Base-by-base conservation (phyloP, 1,284 basidiomycete species). In the Rhodotorula sp. region DNA sequence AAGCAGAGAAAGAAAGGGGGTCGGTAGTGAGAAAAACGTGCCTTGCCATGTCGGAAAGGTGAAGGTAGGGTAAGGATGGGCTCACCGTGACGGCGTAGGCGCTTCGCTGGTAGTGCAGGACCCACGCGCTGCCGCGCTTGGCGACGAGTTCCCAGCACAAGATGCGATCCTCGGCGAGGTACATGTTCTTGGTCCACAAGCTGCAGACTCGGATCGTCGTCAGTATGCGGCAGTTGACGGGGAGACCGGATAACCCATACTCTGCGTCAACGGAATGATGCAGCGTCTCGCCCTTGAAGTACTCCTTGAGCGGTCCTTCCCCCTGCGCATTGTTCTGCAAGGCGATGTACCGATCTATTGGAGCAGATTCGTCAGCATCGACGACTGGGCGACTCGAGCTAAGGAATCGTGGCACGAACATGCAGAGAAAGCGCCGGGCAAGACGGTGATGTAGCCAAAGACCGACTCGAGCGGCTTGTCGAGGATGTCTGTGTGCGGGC, bases 81-180 rank as follows among this genome's bases (percentile, higher is more conserved):
- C 34, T 34, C 94, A 68, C 93, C 5, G 93, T 95, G n/a, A 92
- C 86, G 5, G 89, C 93, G 77, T 90, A 92, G 2, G 94, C 92
- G 1, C 90, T 91, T 80, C 95, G 95, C 81, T 95, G 93, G 77
- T 95, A 97, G 82, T 95, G 92, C 78, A 97, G 81, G 64, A 90
- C 88, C 94, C 94, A 97, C 58, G 90, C 85, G 23, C 87, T 88
- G 49, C 88, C 88, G 10, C 91, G 87, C 80, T 97, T 97, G 31
- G 90, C 90, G 48, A 95, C 93, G 15, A 95, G 85, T 80, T 97
- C 93, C 93, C 92, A 95, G 80, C 93, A 95, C 2, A 95, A 84
- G 75, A 95, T 95, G 52, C 80, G 78, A 72, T 83, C 82, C 78
- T 78, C 64, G 16, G 93, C 93, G 21, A 95, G 86, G 80, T 95